Evolutionary conservation across 2,329 filamentous ascomycete genomes (phyloP).

Genomic region (Monosporascus sp.): DNA sequence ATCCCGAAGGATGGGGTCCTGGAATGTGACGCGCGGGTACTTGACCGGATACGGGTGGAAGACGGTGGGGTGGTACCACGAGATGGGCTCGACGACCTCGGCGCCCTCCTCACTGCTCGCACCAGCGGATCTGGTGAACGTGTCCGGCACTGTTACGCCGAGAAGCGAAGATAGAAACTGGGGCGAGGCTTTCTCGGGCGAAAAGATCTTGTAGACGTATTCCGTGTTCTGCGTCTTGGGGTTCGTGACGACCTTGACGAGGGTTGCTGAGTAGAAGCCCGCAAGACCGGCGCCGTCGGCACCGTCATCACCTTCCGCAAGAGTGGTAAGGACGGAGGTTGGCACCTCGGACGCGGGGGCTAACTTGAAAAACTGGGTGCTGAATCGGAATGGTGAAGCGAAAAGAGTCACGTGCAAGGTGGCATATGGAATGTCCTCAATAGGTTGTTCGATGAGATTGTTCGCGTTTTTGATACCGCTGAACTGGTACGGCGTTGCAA

Average conservation of each 20-base stretch:
- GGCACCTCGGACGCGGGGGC: slow-evolving; percentile 55
- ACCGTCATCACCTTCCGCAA: slow-evolving; percentile 56
- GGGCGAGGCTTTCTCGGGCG: slow-evolving; percentile 46
- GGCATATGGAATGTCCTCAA: slow-evolving; percentile 81
- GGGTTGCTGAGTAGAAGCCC: slow-evolving; percentile 82
- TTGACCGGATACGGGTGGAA: slow-evolving; percentile 86
- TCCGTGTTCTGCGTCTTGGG: slow-evolving; percentile 49
- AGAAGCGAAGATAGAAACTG: slow-evolving; percentile 50
- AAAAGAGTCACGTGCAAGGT: slow-evolving; percentile 87
- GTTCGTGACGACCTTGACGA: slow-evolving; percentile 60
- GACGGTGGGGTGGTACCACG: slow-evolving; percentile 71
- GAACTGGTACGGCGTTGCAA: slow-evolving; percentile 81
- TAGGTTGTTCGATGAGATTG: slow-evolving; percentile 60
- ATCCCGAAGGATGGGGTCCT: slow-evolving; percentile 65
- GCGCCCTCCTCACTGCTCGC: slow-evolving; percentile 13
- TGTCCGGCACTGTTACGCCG: slow-evolving; percentile 40
- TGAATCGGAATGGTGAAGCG: slow-evolving; percentile 68
- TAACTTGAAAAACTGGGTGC: slow-evolving; percentile 67
- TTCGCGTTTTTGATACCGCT: slow-evolving; percentile 61
- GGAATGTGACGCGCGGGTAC: slow-evolving; percentile 81
- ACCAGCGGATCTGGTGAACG: slow-evolving; percentile 21
- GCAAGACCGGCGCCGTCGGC: slow-evolving; percentile 61
- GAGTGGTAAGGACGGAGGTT: slow-evolving; percentile 75
- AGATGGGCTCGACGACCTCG: slow-evolving; percentile 45
- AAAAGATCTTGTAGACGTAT: slow-evolving; percentile 63